Evolutionary conservation across 805 yeast genomes (phyloP), one percentile per base, ranked within the genome.

Genomic region (Teunomyces cretensis): DNA sequence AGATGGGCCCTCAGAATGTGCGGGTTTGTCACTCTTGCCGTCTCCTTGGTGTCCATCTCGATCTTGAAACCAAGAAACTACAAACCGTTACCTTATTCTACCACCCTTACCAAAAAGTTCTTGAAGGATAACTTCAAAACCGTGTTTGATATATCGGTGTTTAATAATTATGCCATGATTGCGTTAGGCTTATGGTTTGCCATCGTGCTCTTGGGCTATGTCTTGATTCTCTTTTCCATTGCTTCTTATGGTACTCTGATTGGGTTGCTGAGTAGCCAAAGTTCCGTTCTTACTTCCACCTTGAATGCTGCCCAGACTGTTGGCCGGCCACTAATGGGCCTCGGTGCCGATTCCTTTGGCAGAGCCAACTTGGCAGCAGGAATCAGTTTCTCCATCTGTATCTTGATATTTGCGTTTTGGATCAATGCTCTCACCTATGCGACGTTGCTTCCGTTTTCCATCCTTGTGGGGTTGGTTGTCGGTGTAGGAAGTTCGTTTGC

Each of bases 311-410:
- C 64, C 31, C 78, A 81, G 40, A 57, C 71, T 1, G 53, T 78
- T 16, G 86, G 86, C 5, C 64, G 86, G 32, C 66, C 81, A 2
- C 41, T 65, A 4, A 72, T 82, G 36, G 81, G 81, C 1, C 52
- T 62, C 32, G 15, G 70, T 7, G 81, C 78, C 15, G 83, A 78
- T 54, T 54, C 50, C 6, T 44, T 69, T 26, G 86, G 86, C 1
- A 64, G 80, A 26, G 53, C 68, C 43, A 80, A 79, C 48, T 48
- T 61, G 9, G 53, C 65, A 0, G 40, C 47, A 0, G 30, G 47
- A 9, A 27, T 60, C n/a, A 54, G 69, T 46, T 35, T 60, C 6
- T 19, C 54, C 6, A 52, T 59, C 13, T 49, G 62, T 11, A 52
- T 68, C 5, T 47, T 68, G 41, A 35, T 65, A 7, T 61, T 56